A percentile compares a stretch with the other conserved stretches of the same genome.
Conservation (phyloP, 1,139 yeast species). For the Geotrichum phurueaensis region DNA sequence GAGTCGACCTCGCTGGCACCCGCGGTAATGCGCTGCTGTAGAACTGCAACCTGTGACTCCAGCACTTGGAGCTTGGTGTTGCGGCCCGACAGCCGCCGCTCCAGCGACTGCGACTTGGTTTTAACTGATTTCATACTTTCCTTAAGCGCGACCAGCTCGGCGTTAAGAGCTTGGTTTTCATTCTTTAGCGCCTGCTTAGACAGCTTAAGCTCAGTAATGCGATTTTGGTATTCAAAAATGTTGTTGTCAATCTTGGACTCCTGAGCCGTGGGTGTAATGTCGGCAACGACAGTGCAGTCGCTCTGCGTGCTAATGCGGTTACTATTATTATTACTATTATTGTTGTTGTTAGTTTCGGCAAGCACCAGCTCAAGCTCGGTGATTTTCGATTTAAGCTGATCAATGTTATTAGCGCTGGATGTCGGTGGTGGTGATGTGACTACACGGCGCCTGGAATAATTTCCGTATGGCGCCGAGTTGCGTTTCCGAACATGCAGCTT, state of each 20-base stretch:
- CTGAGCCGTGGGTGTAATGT: slow-evolving; percentile 13
- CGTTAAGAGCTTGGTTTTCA: neutral
- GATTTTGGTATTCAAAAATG: slow-evolving; percentile 1
- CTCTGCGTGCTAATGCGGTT: slow-evolving; percentile 26
- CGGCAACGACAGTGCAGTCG: slow-evolving; percentile 19
- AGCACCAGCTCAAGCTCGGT: slow-evolving; percentile 31
- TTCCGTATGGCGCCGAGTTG: neutral
- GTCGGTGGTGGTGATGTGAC: neutral
- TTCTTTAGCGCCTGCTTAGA: neutral
- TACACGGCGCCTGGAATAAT: neutral
- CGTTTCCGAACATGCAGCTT: neutral
- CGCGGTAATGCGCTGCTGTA: neutral
- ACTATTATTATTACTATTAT: slow-evolving; percentile 25
- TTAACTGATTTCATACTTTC: slow-evolving; percentile 9
- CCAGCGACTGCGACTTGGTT: slow-evolving; percentile 12
- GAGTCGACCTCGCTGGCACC: neutral
- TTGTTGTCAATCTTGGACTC: neutral
- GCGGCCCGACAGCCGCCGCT: neutral
- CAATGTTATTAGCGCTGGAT: slow-evolving; percentile 20
- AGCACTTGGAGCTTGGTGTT: neutral
- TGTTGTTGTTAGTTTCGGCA: slow-evolving; percentile 22
- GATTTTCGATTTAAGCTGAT: slow-evolving; percentile 31
- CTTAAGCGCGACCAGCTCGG: neutral
- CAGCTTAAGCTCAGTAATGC: neutral
- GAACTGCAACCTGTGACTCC: neutral